A percentile compares a stretch with the other conserved stretches of the same genome.
Conservation (phyloP, 2,329 filamentous ascomycete species). For the Ophiocordyceps camponoti-saundersi region DNA sequence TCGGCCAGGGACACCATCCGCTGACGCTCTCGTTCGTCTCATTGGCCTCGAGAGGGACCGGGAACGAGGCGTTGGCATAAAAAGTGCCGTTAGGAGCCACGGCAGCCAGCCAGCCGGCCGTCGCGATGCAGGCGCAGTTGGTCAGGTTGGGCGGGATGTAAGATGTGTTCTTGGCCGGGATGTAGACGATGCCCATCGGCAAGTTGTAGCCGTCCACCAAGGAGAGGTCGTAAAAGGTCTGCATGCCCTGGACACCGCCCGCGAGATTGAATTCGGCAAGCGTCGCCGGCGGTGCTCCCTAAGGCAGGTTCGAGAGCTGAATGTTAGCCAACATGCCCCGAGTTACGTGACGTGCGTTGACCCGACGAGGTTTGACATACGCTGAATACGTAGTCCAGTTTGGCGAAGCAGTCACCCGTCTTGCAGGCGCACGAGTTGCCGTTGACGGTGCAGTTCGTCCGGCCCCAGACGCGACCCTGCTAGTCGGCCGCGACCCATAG, state of each 20-base stretch:
- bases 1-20: constrained; percentile 67
- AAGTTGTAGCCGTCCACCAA: constrained; percentile 76
- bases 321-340: not conserved
- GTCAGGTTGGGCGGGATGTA: constrained; percentile 61
- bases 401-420: constrained; percentile 62
- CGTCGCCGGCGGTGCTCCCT: constrained; percentile 59
- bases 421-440: constrained; percentile 48
- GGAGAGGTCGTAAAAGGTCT: constrained; percentile 74
- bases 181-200: constrained; percentile 46
- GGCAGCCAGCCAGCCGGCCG: constrained; percentile 40
- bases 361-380: constrained; percentile 25
- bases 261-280: constrained; percentile 68
- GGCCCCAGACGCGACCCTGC: constrained; percentile 69
- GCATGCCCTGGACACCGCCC: constrained; percentile 38
- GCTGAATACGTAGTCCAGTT: constrained; percentile 50
- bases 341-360: not conserved
- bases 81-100: constrained; percentile 35
- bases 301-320: not conserved
- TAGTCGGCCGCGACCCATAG: constrained; percentile 56
- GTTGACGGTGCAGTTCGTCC: constrained; percentile 70
- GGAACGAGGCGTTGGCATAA: constrained; percentile 47
- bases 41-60: constrained; percentile 47
- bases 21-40: constrained; percentile 39
- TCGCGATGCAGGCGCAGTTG: constrained; percentile 62
- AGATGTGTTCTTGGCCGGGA: constrained; percentile 41